Conservation (phyloP, 371 early-diverging fungal genomes). For the Zychaea mexicana region DNA sequence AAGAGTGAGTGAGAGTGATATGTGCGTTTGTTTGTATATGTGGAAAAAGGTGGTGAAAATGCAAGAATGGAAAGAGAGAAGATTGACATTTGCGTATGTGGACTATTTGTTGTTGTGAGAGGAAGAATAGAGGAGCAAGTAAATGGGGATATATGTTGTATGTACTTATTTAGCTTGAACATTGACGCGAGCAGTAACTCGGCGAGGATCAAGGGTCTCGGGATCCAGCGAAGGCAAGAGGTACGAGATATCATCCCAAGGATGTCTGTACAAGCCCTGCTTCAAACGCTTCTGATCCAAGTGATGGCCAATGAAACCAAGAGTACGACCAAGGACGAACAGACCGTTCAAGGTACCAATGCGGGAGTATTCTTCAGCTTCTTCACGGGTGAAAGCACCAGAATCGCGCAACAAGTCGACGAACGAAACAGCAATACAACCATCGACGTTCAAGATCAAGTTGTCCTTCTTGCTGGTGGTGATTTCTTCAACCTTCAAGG, state of each 20-base stretch:
- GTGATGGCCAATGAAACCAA: constrained; percentile 97
- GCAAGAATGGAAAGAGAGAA: no score
- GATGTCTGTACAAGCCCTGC: constrained; percentile 97
- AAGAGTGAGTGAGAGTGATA: no score
- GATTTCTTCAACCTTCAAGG: constrained; percentile 91
- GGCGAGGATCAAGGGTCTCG: constrained; percentile 50
- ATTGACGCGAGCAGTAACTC: constrained; percentile 54
- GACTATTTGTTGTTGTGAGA: background rate
- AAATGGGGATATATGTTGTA: background rate
- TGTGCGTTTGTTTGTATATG: no score
- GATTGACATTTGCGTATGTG: no score
- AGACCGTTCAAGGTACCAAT: constrained; percentile 97
- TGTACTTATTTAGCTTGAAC: constrained; percentile 34
- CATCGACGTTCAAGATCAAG: constrained; percentile 97
- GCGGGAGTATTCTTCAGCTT: constrained; percentile 95
- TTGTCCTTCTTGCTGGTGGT: constrained; percentile 98
- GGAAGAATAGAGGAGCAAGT: background rate
- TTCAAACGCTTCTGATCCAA: constrained; percentile 97
- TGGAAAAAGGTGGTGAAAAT: no score
- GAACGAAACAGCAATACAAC: constrained; percentile 94
- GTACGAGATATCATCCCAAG: constrained; percentile 98
- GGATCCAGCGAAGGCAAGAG: constrained; percentile 64
- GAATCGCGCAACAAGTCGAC: constrained; percentile 93
- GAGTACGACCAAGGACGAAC: constrained; percentile 94
- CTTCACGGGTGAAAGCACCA: constrained; percentile 92